phyloP scores from a whole-genome alignment of 2,329 filamentous ascomycete species.

The Biscogniauxia sp. region DNA sequence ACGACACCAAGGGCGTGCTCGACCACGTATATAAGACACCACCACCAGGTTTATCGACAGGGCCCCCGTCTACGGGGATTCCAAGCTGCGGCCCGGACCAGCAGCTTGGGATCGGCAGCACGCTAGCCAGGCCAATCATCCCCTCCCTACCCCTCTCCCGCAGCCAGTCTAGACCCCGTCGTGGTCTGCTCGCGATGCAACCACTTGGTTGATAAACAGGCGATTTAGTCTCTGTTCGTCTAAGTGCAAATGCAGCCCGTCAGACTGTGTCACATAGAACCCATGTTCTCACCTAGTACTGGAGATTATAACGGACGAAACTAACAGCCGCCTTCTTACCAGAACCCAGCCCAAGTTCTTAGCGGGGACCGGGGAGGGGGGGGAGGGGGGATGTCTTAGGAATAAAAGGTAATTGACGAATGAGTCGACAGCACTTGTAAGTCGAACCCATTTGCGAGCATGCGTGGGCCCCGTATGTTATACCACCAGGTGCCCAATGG shows the following conservation, averaged over 20 bases:
- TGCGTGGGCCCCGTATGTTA: neutral
- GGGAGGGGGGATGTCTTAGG: too few species aligned
- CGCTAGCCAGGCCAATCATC: neutral
- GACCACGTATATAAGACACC: neutral
- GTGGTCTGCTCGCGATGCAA: neutral
- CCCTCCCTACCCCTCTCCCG: neutral
- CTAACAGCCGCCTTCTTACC: neutral
- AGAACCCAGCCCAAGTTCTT: neutral
- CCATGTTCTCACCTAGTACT: too few species aligned
- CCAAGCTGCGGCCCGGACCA: neutral
- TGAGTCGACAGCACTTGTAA: neutral
- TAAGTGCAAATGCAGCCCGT: neutral
- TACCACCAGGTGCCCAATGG: neutral
- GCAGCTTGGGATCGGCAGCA: neutral
- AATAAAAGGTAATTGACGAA: neutral
- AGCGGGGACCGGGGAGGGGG: neutral
- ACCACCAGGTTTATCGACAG: neutral
- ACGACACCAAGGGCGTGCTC: neutral
- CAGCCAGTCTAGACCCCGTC: neutral
- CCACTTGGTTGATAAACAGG: neutral
- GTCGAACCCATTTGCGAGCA: neutral
- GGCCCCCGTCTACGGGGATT: neutral
- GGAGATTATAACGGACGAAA: too few species aligned
- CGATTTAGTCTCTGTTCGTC: neutral
- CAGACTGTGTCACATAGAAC: neutral